phyloP scores from a whole-genome alignment of 2,329 filamentous ascomycete genomes.

The Fusarium phyllophilum region DNA sequence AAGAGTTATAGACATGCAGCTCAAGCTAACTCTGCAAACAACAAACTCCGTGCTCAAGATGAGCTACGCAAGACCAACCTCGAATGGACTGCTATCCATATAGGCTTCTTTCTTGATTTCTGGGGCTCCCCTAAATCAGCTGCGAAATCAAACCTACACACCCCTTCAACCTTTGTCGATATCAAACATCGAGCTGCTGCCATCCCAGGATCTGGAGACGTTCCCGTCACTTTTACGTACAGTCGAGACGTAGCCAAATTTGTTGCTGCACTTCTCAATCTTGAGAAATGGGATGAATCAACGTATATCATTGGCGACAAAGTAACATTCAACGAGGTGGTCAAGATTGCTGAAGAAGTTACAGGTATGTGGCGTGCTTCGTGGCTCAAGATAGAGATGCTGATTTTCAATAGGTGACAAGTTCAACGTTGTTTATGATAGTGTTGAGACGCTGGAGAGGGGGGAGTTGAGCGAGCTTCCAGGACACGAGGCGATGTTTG shows the following conservation, averaged over 20 bases:
- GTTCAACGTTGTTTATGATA: constrained; percentile 4
- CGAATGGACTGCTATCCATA: not conserved
- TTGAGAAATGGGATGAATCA: not conserved
- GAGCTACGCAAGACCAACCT: constrained; percentile 11
- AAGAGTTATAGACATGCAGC: not conserved
- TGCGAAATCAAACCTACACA: not conserved
- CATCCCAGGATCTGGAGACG: not conserved
- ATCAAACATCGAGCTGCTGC: not conserved
- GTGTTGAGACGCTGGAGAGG: not conserved
- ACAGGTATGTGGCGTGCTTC: not conserved
- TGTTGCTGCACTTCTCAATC: not conserved
- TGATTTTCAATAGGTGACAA: not conserved
- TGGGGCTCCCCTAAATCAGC: not conserved
- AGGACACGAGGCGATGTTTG: not conserved
- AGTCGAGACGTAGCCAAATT: constrained; percentile 1
- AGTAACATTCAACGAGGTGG: constrained; percentile 1
- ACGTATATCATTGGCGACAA: constrained; percentile 14
- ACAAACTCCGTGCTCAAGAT: constrained; percentile 6
- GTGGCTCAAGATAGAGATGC: rapidly evolving
- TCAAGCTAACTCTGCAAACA: not conserved
- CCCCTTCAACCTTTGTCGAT: not conserved
- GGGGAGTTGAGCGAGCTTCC: constrained; percentile 11
- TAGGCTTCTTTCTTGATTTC: constrained; percentile 16
- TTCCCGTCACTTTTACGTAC: not conserved
- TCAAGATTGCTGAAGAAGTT: not conserved